Evolutionary conservation across 169 alveolate genomes (phyloP).

Genomic region (Plasmodium vivax): DNA sequence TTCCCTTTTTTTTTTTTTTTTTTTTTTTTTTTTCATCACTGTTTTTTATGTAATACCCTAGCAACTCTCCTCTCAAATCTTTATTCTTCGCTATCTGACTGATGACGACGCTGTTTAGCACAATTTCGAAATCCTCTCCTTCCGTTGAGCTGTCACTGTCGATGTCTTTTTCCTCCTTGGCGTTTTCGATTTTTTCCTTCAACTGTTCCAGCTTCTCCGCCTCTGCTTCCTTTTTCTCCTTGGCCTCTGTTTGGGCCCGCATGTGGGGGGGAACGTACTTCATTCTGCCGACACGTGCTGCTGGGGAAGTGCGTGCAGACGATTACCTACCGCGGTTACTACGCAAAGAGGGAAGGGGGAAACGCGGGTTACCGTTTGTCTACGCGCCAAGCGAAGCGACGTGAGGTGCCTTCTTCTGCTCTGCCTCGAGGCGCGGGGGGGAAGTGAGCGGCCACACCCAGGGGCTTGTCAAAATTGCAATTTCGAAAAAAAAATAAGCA

Average conservation of each 20-base stretch:
- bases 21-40: conserved; percentile 23
- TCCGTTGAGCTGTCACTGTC: conserved; percentile 39
- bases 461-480: neutral
- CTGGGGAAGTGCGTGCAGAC: neutral
- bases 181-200: conserved; percentile 20
- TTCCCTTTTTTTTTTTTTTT: conserved; percentile 42
- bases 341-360: neutral
- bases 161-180: conserved; percentile 12
- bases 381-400: neutral
- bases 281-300: neutral
- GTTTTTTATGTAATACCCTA: conserved; percentile 65
- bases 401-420: neutral
- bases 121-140: conserved; percentile 74
- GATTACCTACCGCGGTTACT: neutral
- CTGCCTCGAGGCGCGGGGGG: neutral
- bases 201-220: neutral
- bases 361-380: neutral
- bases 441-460: neutral
- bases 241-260: conserved; percentile 32
- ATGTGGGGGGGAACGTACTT: conserved; percentile 70
- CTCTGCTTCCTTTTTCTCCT: conserved; percentile 30
- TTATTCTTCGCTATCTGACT: conserved; percentile 61
- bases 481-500: neutral
- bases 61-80: conserved; percentile 71
- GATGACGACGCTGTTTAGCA: conserved; percentile 61